Conservation (phyloP, 768 basidiomycete species). For the Gymnopilus junonius region DNA sequence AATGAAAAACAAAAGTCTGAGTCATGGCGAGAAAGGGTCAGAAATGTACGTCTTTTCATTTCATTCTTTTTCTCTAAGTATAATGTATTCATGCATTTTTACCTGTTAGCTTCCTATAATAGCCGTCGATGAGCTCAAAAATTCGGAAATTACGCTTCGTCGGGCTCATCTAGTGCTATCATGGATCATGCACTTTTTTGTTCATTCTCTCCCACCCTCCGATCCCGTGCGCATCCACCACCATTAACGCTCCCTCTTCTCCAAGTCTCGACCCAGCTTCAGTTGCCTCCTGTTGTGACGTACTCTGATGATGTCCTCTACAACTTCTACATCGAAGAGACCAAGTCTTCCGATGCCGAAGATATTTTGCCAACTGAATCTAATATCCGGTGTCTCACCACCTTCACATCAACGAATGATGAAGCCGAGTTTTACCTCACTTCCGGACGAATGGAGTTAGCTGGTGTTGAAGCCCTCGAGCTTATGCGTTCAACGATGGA, state of each 20-base stretch:
- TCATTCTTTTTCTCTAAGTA: neutral
- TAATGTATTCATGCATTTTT: neutral
- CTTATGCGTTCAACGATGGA: conserved; percentile 88
- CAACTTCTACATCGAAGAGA: conserved; percentile 60
- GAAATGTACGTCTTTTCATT: conserved; percentile 38
- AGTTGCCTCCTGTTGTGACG: conserved; percentile 86
- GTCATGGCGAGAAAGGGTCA: conserved; percentile 51
- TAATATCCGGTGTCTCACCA: conserved; percentile 66
- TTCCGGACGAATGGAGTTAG: conserved; percentile 85
- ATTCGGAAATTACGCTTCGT: conserved; percentile 61
- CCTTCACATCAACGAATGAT: conserved; percentile 79
- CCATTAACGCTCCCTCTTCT: conserved; percentile 78
- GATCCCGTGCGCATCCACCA: conserved; percentile 61
- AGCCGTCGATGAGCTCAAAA: conserved; percentile 45
- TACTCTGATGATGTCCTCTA: conserved; percentile 93
- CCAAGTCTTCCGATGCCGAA: conserved; percentile 25
- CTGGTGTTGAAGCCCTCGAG: conserved; percentile 82
- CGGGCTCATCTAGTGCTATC: conserved; percentile 76
- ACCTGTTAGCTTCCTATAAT: conserved; percentile 55
- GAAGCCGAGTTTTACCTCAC: conserved; percentile 90
- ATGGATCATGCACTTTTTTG: conserved; percentile 78
- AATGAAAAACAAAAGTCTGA: conserved; percentile 42
- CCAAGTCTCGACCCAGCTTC: conserved; percentile 67
- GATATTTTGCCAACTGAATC: conserved; percentile 50
- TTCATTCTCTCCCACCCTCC: conserved; percentile 62